These are phyloP conservation scores for Malassezia cuniculi DNA, from an alignment of 1,284 basidiomycete species.

Conservation along the genomic window DNA sequence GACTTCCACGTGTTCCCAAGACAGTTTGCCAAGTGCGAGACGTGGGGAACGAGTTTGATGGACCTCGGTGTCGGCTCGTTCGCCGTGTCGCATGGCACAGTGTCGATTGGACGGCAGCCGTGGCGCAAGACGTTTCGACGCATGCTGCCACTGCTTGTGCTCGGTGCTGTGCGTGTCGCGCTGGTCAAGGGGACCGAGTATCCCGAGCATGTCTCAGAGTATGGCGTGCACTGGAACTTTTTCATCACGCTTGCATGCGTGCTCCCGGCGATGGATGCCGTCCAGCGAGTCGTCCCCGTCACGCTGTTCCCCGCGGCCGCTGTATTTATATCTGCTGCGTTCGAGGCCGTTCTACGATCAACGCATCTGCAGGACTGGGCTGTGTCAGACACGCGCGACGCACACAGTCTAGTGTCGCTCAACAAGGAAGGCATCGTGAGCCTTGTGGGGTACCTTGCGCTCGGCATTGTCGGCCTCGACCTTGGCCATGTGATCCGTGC, in stretches of 20 bases:
- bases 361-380: conserved; percentile 26
- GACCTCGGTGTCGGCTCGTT: conserved; percentile 93
- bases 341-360: conserved; percentile 13
- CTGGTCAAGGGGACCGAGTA: conserved; percentile 89
- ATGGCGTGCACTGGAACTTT: conserved; percentile 97
- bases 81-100: conserved; percentile 82
- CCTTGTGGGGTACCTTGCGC: conserved; percentile 71
- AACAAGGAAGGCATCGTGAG: conserved; percentile 88
- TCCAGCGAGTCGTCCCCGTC: conserved; percentile 21
- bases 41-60: conserved; percentile 87
- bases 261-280: conserved; percentile 58
- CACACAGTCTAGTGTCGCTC: conserved; percentile 57
- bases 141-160: conserved; percentile 56
- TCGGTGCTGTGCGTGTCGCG: conserved; percentile 66
- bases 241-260: conserved; percentile 74
- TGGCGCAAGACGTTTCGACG: conserved; percentile 50
- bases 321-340: conserved; percentile 48
- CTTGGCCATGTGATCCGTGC: conserved; percentile 69
- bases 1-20: conserved; percentile 85
- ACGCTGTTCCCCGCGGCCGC: conserved; percentile 58
- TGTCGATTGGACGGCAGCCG: conserved; percentile 52
- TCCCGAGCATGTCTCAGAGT: conserved; percentile 86
- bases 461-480: conserved; percentile 74
- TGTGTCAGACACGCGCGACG: conserved; percentile 22
- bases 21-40: conserved; percentile 77